Evolutionary conservation across 2,329 filamentous ascomycete genomes (phyloP), one percentile per base, ranked within the genome.

Genomic region (Aureobasidium sp.): DNA sequence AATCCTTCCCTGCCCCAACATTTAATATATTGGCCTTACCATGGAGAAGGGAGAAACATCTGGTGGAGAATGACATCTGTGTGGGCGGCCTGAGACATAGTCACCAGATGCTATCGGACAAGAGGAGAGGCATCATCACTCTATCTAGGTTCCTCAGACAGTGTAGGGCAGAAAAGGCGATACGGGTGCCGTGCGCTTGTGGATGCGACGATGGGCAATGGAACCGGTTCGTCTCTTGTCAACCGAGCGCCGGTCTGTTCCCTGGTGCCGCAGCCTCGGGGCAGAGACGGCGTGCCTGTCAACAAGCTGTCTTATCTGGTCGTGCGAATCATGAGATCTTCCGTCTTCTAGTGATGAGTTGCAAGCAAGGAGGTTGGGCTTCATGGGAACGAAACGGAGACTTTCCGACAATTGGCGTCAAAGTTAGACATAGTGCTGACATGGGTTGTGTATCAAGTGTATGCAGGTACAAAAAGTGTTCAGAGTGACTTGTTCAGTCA

Each of bases 271-370:
- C 50, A 17, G 50, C 34, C 37, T 41, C 51, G 36, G 51, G 32
- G 37, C 36, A 55, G 51, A n/a, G 51, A 55, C 51, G 51, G 51
- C 51, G 51, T 55, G 50, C 34, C 50, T 37, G 34, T 51, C 47
- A 51, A 36, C 29, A 36, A 51, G 26, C 3, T 36, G 27, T 32
- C 37, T 27, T n/a, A 27, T 39, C 36, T 17, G 51, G 51, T 55
- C 37, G 51, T 55, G 51, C 51, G 37, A 55, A 55, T 43, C 51
- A 43, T 41, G 37, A 55, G 36, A 41, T 55, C 37, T 26, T 55
- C 51, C 37, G 24, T n/a, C 17, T 5, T 48, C 9, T 37, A 37
- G 27, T n/a, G 34, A 53, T 7, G 9, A 27, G 20, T 39, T 20
- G 48, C 46, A 47, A 17, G 26, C 26, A n/a, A n/a, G 17, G 46